These are phyloP conservation scores for Dendrobium catenatum DNA, from an alignment of 106 monocot species.

Conservation along the genomic window DNA sequence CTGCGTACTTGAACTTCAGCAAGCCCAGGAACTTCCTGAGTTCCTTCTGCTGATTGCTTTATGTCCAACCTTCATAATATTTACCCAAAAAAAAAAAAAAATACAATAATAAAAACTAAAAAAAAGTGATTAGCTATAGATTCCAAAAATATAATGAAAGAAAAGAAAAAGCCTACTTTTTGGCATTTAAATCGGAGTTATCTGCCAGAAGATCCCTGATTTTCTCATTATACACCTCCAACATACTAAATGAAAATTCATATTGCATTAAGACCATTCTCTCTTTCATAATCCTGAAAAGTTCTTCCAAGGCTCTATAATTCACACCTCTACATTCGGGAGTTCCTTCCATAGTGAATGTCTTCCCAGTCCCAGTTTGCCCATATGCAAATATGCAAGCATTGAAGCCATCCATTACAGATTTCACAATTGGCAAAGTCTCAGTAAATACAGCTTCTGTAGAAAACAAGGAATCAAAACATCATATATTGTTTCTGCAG, in stretches of 20 bases:
- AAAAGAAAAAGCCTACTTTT: constrained; percentile 40
- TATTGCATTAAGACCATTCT: constrained; percentile 37
- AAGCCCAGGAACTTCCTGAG: constrained; percentile 84
- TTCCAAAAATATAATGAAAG: neutral
- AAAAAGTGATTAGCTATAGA: neutral
- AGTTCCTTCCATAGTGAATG: constrained; percentile 98
- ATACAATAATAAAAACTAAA: neutral
- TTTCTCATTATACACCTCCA: constrained; percentile 95
- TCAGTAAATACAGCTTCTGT: constrained; percentile 77
- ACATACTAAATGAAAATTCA: constrained; percentile 72
- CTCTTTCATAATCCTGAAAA: constrained; percentile 52
- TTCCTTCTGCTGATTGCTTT: constrained; percentile 80
- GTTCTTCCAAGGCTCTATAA: constrained; percentile 78
- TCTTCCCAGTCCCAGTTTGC: constrained; percentile 96
- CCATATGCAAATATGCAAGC: constrained; percentile 96
- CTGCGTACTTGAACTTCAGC: constrained; percentile 45
- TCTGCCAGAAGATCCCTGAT: constrained; percentile 79
- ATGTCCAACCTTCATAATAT: constrained; percentile 65
- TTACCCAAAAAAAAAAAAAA: constrained; percentile 2
- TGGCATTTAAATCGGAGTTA: constrained; percentile 32
- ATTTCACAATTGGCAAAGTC: constrained; percentile 68
- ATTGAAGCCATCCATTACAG: constrained; percentile 85
- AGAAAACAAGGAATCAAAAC: constrained; percentile 5
- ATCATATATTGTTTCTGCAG: neutral
- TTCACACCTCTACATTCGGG: constrained; percentile 81